Conservation (phyloP, 305 asterid genomes). For the Ruellia speciosa region DNA sequence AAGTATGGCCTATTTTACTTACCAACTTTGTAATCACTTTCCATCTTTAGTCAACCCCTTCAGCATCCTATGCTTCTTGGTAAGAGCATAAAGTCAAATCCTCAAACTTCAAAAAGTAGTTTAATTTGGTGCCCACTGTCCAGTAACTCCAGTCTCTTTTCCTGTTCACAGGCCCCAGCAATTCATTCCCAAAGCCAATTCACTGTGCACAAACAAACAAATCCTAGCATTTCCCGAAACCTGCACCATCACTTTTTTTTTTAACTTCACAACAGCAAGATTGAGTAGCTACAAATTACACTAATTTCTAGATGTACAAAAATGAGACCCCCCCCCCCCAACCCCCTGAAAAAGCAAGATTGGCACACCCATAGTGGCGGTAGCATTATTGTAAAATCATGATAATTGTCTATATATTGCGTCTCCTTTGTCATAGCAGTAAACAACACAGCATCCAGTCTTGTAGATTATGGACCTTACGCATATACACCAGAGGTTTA, state of each 20-base stretch:
- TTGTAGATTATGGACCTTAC: no score
- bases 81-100: constrained; percentile 17
- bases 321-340: not conserved
- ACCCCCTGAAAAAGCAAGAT: no score
- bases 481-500: no score
- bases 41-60: constrained; percentile 21
- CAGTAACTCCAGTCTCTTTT: constrained; percentile 8
- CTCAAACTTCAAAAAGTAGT: constrained; percentile 11
- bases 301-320: constrained; percentile 12
- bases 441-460: no score
- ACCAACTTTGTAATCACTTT: constrained; percentile 10
- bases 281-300: not conserved
- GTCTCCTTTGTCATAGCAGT: no score
- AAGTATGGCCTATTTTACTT: not conserved
- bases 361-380: no score
- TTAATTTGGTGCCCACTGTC: not conserved
- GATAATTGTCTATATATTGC: no score
- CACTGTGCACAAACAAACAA: constrained; percentile 22
- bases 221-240: constrained; percentile 13
- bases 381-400: no score
- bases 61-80: constrained; percentile 29
- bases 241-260: not conserved
- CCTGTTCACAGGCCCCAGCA: not conserved
- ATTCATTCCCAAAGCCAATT: constrained; percentile 15
- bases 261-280: constrained; percentile 3